A percentile compares a stretch with the other conserved stretches of the same genome.
These are phyloP conservation scores for Trametes sp. DNA, from an alignment of 1,284 basidiomycete genomes.

Conservation along the genomic window DNA sequence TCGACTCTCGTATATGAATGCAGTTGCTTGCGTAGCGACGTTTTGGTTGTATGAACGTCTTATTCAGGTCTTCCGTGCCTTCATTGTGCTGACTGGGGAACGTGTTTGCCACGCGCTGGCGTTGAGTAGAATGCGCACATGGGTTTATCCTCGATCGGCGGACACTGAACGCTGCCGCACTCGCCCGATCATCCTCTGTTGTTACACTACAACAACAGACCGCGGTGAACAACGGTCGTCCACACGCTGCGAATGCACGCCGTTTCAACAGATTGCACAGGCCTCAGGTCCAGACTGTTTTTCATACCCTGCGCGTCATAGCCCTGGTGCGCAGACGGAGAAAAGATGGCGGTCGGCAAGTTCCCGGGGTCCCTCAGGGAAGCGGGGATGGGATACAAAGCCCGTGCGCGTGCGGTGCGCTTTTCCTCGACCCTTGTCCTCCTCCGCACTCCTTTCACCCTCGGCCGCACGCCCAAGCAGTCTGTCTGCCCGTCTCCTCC, in stretches of 20 bases:
- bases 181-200: not conserved
- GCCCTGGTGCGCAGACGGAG: slow-evolving; percentile 1
- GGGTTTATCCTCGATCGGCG: too few species aligned
- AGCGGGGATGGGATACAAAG: slow-evolving; percentile 15
- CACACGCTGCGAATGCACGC: too few species aligned
- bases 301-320: slow-evolving; percentile 20
- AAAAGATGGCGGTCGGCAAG: slow-evolving; percentile 23
- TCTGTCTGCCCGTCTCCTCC: too few species aligned
- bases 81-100: not conserved
- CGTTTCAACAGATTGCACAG: too few species aligned
- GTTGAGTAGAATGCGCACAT: slow-evolving; percentile 11
- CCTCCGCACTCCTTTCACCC: slow-evolving; percentile 24
- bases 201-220: not conserved
- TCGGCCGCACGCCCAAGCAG: too few species aligned
- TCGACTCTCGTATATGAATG: slow-evolving; percentile 8
- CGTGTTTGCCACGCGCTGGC: slow-evolving; percentile 1
- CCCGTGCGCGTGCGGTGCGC: slow-evolving; percentile 1
- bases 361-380: slow-evolving; percentile 30
- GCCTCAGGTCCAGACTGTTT: slow-evolving; percentile 3
- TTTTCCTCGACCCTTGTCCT: slow-evolving; percentile 26
- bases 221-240: too few species aligned
- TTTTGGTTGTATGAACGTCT: not conserved
- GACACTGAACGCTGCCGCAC: not conserved
- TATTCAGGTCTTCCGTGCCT: too few species aligned
- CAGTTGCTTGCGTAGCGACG: slow-evolving; percentile 37